These are phyloP conservation scores for Saccharum spontaneum DNA, from an alignment of 176 grass and related monocot genomes.

Conservation along the genomic window DNA sequence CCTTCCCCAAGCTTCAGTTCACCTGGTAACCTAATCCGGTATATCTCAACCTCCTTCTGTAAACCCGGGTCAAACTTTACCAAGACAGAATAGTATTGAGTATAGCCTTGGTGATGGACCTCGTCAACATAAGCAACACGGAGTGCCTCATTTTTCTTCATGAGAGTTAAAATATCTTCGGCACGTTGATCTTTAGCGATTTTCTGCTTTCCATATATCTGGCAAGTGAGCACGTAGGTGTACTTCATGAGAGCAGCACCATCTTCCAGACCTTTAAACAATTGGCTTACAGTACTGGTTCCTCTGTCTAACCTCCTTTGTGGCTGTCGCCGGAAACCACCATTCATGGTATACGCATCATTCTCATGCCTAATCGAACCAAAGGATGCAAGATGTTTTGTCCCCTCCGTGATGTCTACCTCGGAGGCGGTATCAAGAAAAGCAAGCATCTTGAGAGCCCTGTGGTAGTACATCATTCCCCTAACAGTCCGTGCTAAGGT, in stretches of 20 bases:
- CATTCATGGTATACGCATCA: slow-evolving; percentile 49
- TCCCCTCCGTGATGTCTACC: slow-evolving; percentile 78
- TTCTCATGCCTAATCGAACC: slow-evolving; percentile 71
- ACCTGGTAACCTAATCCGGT: slow-evolving; percentile 86
- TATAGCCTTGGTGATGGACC: slow-evolving; percentile 38
- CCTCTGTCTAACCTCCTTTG: slow-evolving; percentile 63
- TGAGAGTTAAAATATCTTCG: slow-evolving; percentile 80
- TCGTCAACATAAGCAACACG: slow-evolving; percentile 98
- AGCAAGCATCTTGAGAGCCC: slow-evolving; percentile 94
- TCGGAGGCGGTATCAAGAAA: slow-evolving; percentile 96
- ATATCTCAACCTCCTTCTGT: slow-evolving; percentile 86
- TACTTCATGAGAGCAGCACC: slow-evolving; percentile 90
- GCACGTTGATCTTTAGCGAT: slow-evolving; percentile 71
- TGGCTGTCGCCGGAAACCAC: slow-evolving; percentile 45
- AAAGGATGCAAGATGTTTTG: slow-evolving; percentile 66
- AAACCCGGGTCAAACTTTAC: slow-evolving; percentile 82
- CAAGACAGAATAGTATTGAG: slow-evolving; percentile 85
- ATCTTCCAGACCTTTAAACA: slow-evolving; percentile 91
- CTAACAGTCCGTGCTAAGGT: slow-evolving; percentile 85
- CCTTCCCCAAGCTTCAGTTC: slow-evolving; percentile 90
- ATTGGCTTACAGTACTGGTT: slow-evolving; percentile 62
- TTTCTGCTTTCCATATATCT: slow-evolving; percentile 96
- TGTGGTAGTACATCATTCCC: slow-evolving; percentile 99
- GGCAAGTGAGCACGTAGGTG: slow-evolving; percentile 90
- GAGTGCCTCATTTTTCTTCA: slow-evolving; percentile 91